phyloP scores from a whole-genome alignment of 1,139 yeast genomes.

The Lodderomyces jiufengensis region DNA sequence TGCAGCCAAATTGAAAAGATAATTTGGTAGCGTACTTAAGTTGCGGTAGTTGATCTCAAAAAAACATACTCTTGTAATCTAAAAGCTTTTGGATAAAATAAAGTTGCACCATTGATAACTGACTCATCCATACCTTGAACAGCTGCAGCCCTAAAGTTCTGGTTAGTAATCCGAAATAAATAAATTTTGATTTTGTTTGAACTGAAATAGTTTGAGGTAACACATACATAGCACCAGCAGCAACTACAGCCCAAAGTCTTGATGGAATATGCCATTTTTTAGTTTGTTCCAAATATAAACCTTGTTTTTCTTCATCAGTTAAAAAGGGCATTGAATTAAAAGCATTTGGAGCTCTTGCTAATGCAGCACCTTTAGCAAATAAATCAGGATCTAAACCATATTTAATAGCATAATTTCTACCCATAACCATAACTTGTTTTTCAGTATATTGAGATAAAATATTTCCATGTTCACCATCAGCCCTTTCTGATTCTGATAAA shows the following conservation, averaged over 20 bases:
- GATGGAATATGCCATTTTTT: conserved; percentile 65
- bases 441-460: conserved; percentile 61
- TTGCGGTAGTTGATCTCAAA: too few species aligned
- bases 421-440: conserved; percentile 67
- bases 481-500: conserved; percentile 18
- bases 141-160: conserved; percentile 58
- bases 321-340: conserved; percentile 58
- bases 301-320: conserved; percentile 55
- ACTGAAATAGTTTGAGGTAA: too few species aligned
- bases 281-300: conserved; percentile 53
- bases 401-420: conserved; percentile 61
- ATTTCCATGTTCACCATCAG: conserved; percentile 43
- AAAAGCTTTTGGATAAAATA: conserved; percentile 59
- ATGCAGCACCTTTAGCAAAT: conserved; percentile 71
- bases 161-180: too few species aligned
- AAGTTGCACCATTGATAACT: conserved; percentile 78
- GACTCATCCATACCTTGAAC: conserved; percentile 94
- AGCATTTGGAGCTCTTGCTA: conserved; percentile 63
- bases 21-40: too few species aligned
- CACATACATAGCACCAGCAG: conserved; percentile 64
- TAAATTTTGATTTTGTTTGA: too few species aligned
- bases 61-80: conserved; percentile 37
- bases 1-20: too few species aligned
- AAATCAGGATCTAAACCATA: conserved; percentile 62
- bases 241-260: conserved; percentile 58